Conservation (phyloP, 176 grass and related monocot species). For the Juncus effusus region DNA sequence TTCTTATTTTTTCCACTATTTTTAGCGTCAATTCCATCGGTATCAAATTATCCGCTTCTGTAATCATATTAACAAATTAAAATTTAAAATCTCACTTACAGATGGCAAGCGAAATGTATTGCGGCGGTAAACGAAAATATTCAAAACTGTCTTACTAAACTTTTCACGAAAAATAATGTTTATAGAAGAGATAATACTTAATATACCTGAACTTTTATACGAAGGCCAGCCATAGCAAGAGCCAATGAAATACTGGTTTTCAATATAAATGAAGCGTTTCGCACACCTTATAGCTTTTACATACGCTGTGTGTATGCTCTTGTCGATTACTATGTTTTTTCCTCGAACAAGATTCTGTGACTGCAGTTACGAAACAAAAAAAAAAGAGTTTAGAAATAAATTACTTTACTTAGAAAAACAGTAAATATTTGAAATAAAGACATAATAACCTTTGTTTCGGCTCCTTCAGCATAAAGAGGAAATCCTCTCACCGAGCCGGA, state of each 20-base stretch:
- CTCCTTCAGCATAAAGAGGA: constrained; percentile 69
- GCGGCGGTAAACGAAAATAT: not conserved
- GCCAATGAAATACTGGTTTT: constrained; percentile 97
- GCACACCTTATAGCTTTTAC: constrained; percentile 87
- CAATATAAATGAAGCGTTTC: constrained; percentile 86
- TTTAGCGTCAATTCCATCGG: constrained; percentile 87
- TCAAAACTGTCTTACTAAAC: too few relatives aligned
- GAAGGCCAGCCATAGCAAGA: constrained; percentile 85
- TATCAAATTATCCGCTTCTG: constrained; percentile 86
- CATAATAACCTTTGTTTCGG: constrained; percentile 54
- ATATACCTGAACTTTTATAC: constrained; percentile 72
- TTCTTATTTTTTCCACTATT: constrained; percentile 80
- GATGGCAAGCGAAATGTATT: too few relatives aligned
- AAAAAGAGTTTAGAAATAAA: constrained; percentile 8
- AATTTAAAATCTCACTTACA: constrained; percentile 5
- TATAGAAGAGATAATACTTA: not conserved
- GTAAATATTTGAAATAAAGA: not conserved
- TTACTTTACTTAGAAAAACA: too few relatives aligned
- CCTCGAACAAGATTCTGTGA: constrained; percentile 75
- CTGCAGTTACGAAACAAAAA: constrained; percentile 24
- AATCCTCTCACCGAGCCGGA: constrained; percentile 84
- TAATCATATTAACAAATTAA: constrained; percentile 10
- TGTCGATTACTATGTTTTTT: constrained; percentile 91
- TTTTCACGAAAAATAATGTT: too few relatives aligned
- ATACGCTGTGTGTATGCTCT: constrained; percentile 91